These are phyloP conservation scores for Catharanthus roseus DNA, from an alignment of 257 asterid genomes.

Conservation along the genomic window DNA sequence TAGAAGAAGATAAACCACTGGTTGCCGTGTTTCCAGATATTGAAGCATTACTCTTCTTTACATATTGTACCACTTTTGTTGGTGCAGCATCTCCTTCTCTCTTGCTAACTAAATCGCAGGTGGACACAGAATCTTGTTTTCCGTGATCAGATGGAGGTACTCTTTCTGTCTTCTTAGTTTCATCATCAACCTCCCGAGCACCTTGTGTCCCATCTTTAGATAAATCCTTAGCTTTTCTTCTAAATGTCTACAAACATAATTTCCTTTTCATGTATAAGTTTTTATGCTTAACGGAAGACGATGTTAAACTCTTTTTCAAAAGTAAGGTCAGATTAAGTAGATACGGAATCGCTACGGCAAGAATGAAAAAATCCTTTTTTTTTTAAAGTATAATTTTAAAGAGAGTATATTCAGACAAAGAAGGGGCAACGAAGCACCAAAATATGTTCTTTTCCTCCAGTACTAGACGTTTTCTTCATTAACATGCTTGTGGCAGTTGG, in stretches of 20 bases:
- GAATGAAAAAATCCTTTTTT: background rate
- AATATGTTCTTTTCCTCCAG: conserved; percentile 70
- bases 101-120: conserved; percentile 39
- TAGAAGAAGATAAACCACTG: conserved; percentile 48
- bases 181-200: conserved; percentile 46
- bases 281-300: background rate
- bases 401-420: too few species aligned
- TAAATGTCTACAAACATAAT: conserved; percentile 41
- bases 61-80: conserved; percentile 33
- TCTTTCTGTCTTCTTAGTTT: conserved; percentile 54
- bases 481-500: conserved; percentile 65
- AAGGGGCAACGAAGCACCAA: conserved; percentile 30
- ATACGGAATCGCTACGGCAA: background rate
- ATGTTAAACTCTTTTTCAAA: background rate
- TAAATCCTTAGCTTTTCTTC: conserved; percentile 66
- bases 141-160: conserved; percentile 48
- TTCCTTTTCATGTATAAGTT: background rate
- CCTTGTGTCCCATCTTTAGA: conserved; percentile 53
- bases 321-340: background rate
- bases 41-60: conserved; percentile 34
- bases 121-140: conserved; percentile 44
- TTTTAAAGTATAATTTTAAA: too few species aligned
- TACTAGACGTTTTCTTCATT: conserved; percentile 64
- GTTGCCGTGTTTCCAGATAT: conserved; percentile 31
- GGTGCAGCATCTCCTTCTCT: conserved; percentile 49